A percentile compares a stretch with the other conserved stretches of the same genome.
Evolutionary conservation across 768 basidiomycete genomes (phyloP).

Genomic region (Gymnopilus junonius): DNA sequence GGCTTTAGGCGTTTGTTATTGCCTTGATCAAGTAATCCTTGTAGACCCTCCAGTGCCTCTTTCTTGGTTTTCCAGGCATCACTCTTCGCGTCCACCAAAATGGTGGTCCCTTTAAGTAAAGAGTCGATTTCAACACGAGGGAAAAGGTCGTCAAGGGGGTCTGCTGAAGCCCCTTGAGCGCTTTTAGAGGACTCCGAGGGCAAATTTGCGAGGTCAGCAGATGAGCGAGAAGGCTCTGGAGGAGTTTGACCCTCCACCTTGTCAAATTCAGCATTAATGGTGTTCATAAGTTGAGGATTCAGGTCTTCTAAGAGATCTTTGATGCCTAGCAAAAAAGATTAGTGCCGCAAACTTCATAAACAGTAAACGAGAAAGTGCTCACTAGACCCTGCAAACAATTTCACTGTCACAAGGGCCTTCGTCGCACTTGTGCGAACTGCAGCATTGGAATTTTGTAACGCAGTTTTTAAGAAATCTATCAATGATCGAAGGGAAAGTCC

Average conservation of each 20-base stretch:
- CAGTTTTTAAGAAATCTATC: constrained; percentile 89
- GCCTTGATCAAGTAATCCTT: constrained; percentile 86
- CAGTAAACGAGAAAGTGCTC: constrained; percentile 16
- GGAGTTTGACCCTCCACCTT: constrained; percentile 80
- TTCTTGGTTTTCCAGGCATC: constrained; percentile 98
- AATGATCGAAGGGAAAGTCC: constrained; percentile 83
- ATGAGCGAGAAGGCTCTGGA: constrained; percentile 79
- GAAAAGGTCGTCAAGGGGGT: constrained; percentile 92
- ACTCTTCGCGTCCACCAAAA: constrained; percentile 83
- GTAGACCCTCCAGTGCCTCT: constrained; percentile 87
- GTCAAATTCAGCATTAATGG: constrained; percentile 91
- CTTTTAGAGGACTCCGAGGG: constrained; percentile 45
- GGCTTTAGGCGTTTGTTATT: constrained; percentile 92
- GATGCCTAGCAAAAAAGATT: constrained; percentile 60
- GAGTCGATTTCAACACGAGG: constrained; percentile 93
- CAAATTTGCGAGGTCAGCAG: constrained; percentile 70
- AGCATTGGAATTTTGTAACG: constrained; percentile 92
- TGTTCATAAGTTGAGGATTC: constrained; percentile 90
- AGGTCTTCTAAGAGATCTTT: constrained; percentile 92
- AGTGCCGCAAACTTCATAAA: not conserved
- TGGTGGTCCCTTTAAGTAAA: constrained; percentile 81
- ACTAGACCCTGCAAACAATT: constrained; percentile 91
- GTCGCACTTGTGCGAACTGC: constrained; percentile 93
- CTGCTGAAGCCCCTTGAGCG: constrained; percentile 48
- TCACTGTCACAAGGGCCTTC: constrained; percentile 88